These are phyloP conservation scores for Chrysosphaeria jannelii DNA, from an alignment of 2,329 filamentous ascomycete genomes.

Conservation along the genomic window DNA sequence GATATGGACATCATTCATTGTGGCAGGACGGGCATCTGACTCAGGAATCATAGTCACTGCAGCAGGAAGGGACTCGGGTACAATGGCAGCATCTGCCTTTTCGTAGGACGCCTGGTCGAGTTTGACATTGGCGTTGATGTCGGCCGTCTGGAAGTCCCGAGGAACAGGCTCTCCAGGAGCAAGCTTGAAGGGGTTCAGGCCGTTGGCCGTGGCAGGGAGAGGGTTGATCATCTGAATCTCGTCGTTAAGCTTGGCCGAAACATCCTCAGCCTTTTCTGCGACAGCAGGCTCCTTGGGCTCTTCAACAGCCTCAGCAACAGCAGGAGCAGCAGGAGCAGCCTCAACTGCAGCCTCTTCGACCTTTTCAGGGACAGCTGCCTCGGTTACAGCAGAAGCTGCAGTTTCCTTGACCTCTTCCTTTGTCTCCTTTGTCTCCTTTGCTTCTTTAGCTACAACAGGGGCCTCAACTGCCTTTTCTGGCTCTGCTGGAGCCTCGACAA, in stretches of 20 bases:
- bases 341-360: constrained; percentile 1
- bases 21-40: constrained; percentile 40
- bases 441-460: too few relatives aligned
- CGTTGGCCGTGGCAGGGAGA: constrained; percentile 28
- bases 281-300: too few relatives aligned
- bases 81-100: constrained; percentile 35
- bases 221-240: constrained; percentile 24
- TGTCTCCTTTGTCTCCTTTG: too few relatives aligned
- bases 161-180: constrained; percentile 60
- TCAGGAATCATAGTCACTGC: constrained; percentile 43
- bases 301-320: constrained; percentile 2
- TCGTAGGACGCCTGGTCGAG: constrained; percentile 71
- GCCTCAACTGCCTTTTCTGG: background rate
- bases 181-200: constrained; percentile 53
- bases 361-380: too few relatives aligned
- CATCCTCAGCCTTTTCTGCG: constrained; percentile 10
- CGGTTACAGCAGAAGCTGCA: too few relatives aligned
- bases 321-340: constrained; percentile 1
- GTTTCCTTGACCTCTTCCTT: too few relatives aligned
- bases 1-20: constrained; percentile 14
- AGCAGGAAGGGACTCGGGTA: constrained; percentile 10
- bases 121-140: constrained; percentile 38
- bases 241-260: constrained; percentile 19
- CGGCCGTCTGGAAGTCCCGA: constrained; percentile 33
- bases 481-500: too few relatives aligned